Conservation (phyloP, 768 basidiomycete species). For the Suillus discolor region DNA sequence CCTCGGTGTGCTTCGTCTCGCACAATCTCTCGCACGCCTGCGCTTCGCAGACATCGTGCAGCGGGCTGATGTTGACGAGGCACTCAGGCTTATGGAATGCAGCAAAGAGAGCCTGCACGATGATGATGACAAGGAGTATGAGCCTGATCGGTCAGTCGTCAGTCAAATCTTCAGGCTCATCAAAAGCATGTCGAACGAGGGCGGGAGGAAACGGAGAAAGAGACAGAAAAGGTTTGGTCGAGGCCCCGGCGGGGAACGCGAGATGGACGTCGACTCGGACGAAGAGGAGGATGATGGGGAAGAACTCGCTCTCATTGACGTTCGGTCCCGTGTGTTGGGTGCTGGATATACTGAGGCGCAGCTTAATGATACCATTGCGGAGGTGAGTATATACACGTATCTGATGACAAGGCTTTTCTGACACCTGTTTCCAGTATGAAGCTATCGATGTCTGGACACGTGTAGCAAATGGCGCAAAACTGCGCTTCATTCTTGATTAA, state of each 20-base stretch:
- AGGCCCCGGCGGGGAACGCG: constrained; percentile 71
- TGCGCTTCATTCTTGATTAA: constrained; percentile 60
- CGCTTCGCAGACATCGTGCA: constrained; percentile 82
- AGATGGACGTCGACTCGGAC: constrained; percentile 70
- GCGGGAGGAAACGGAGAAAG: constrained; percentile 41
- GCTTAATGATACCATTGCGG: constrained; percentile 80
- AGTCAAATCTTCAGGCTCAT: constrained; percentile 91
- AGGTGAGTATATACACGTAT: constrained; percentile 51
- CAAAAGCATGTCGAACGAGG: constrained; percentile 73
- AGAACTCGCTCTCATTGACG: constrained; percentile 83
- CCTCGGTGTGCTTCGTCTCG: constrained; percentile 89
- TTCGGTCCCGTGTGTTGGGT: constrained; percentile 81
- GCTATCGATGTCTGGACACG: constrained; percentile 78
- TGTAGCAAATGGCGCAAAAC: constrained; percentile 80
- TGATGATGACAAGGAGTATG: constrained; percentile 68
- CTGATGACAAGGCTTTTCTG: constrained; percentile 12
- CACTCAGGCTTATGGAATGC: constrained; percentile 94
- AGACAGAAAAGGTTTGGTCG: constrained; percentile 60
- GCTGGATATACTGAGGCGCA: constrained; percentile 91
- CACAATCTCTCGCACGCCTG: constrained; percentile 92
- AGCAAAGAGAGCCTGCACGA: constrained; percentile 91
- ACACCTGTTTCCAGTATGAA: constrained; percentile 68
- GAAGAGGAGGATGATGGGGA: constrained; percentile 66
- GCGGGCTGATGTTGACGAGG: constrained; percentile 92
- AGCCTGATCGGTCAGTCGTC: constrained; percentile 74